phyloP scores from a whole-genome alignment of 257 asterid genomes.

The Solanum pennellii region DNA sequence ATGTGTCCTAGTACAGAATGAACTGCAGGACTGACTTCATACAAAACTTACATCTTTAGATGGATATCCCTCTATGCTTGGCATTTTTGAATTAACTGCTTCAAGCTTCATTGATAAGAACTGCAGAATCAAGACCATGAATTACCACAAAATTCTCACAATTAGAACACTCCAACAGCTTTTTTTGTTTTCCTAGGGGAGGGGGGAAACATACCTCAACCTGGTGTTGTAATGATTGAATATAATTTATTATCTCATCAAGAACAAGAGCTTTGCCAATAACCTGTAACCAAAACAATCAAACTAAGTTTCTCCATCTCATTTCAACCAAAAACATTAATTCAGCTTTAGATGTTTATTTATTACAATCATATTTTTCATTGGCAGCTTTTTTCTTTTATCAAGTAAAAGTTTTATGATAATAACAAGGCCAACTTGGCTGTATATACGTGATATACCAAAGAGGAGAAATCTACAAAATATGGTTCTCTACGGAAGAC shows the following conservation, averaged over 20 bases:
- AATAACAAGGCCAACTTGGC: background rate
- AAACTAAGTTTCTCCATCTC: background rate
- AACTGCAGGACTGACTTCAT: background rate
- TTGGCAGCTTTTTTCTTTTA: background rate
- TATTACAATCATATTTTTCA: background rate
- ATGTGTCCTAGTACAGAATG: background rate
- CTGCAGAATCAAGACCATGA: slow-evolving; percentile 17
- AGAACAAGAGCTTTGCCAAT: slow-evolving; percentile 83
- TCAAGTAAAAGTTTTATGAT: background rate
- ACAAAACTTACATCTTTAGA: slow-evolving; percentile 64
- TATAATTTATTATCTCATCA: slow-evolving; percentile 81
- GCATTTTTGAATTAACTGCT: slow-evolving; percentile 64
- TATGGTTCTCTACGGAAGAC: background rate
- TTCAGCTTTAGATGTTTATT: background rate
- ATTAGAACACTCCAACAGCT: background rate
- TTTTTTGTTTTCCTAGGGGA: background rate
- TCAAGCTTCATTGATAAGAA: slow-evolving; percentile 94
- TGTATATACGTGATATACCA: background rate
- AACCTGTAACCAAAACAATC: slow-evolving; percentile 37
- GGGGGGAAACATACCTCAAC: slow-evolving; percentile 48
- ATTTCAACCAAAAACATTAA: background rate
- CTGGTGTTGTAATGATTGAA: slow-evolving; percentile 80
- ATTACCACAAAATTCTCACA: background rate
- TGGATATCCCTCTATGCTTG: slow-evolving; percentile 58
- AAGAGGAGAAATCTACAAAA: background rate